Evolutionary conservation across 108 stramenopile genomes (phyloP).

Genomic region (Skeletonema costatum): DNA sequence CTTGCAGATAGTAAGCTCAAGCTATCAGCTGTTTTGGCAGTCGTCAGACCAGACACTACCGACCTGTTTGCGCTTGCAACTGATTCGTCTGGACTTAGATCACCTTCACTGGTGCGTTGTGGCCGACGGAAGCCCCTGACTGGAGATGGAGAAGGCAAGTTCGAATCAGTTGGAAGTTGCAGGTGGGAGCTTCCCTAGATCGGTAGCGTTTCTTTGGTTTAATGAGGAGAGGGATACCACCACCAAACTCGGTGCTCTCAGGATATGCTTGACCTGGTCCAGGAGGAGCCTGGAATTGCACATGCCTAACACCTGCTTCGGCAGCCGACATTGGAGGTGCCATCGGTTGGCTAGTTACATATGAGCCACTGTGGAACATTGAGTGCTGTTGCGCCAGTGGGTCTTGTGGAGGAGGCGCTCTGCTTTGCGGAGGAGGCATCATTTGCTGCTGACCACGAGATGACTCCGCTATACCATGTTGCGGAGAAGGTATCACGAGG

Average conservation of each 20-base stretch:
- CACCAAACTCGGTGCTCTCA: not conserved
- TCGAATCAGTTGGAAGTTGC: not conserved
- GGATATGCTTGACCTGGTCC: not conserved
- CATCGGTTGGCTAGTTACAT: not conserved
- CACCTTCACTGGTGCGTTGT: not conserved
- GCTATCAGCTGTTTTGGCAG: conserved; percentile 25
- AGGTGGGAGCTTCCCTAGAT: not conserved
- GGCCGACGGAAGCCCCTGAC: not conserved
- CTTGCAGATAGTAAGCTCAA: conserved; percentile 27
- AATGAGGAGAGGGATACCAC: conserved; percentile 1
- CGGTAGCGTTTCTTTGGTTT: not conserved
- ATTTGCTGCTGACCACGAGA: not conserved
- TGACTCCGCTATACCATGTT: not conserved
- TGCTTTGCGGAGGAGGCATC: not conserved
- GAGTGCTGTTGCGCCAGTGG: not conserved
- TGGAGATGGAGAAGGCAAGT: not conserved
- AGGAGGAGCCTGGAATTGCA: not conserved
- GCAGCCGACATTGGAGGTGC: not conserved
- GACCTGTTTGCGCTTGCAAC: not conserved
- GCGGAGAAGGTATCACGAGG: not conserved
- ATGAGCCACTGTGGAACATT: not conserved
- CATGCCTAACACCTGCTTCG: not conserved
- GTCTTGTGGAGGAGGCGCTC: not conserved
- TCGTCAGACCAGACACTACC: conserved; percentile 18
- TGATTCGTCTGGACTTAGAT: not conserved